phyloP scores from a whole-genome alignment of 2,329 filamentous ascomycete species.

The Colletotrichum euphorbiae region DNA sequence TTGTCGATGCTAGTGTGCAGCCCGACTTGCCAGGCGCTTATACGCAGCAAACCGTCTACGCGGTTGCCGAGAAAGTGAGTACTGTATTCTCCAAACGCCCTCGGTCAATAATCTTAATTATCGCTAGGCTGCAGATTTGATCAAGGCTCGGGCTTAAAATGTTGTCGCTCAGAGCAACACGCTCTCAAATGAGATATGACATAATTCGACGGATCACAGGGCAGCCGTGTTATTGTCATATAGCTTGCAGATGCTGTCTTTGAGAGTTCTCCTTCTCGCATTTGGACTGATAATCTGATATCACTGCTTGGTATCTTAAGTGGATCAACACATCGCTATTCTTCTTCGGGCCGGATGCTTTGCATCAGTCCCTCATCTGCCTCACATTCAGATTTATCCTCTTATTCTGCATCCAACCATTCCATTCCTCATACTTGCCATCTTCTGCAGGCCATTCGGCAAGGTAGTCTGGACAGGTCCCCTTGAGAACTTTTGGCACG shows the following conservation, averaged over 20 bases:
- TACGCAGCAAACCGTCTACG: conserved; percentile 41
- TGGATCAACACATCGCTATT: not conserved
- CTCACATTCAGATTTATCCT: conserved; percentile 92
- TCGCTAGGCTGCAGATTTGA: conserved; percentile 2
- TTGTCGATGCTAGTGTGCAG: conserved; percentile 40
- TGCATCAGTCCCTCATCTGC: conserved; percentile 76
- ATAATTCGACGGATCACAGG: too few relatives aligned
- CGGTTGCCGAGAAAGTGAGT: conserved; percentile 38
- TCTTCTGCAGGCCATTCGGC: conserved; percentile 76
- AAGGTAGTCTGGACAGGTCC: conserved; percentile 82
- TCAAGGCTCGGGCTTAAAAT: conserved; percentile 1
- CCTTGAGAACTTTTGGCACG: conserved; percentile 85
- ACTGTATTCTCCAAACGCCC: not conserved
- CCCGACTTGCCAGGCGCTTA: conserved; percentile 39
- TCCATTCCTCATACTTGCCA: conserved; percentile 75
- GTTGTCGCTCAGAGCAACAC: too few relatives aligned
- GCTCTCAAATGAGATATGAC: too few relatives aligned
- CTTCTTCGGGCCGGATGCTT: not conserved
- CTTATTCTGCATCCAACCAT: conserved; percentile 89
- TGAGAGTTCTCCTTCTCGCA: too few relatives aligned
- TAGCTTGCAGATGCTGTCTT: too few relatives aligned
- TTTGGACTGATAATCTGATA: not conserved
- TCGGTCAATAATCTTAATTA: not conserved
- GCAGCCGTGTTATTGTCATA: too few relatives aligned
- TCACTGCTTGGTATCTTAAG: not conserved